phyloP scores from a whole-genome alignment of 495 filamentous ascomycete species.

The Daldinia grandis region DNA sequence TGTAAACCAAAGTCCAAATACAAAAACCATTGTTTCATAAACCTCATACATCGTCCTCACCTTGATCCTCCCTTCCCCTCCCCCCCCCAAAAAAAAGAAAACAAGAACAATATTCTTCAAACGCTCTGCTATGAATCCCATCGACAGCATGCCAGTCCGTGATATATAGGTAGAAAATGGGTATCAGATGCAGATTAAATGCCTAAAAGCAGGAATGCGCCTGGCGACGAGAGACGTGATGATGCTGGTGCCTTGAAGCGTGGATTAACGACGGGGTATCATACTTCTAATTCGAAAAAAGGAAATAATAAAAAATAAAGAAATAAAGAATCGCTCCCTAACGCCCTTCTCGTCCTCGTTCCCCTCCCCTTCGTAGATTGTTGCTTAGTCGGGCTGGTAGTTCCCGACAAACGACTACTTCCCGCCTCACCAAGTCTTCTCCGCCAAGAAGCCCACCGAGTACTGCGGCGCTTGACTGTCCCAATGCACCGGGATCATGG shows the following conservation, averaged over 20 bases:
- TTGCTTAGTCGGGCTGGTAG: background rate
- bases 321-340: constrained; percentile 1
- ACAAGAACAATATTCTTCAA: background rate
- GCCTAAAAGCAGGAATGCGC: constrained; percentile 41
- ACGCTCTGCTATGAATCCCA: background rate
- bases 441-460: constrained; percentile 56
- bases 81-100: too few relatives aligned
- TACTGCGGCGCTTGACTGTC: constrained; percentile 41
- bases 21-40: too few relatives aligned
- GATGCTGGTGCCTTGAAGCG: constrained; percentile 27
- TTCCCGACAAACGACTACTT: background rate
- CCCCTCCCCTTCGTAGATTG: background rate
- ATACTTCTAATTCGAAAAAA: constrained; percentile 11
- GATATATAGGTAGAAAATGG: constrained; percentile 29
- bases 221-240: constrained; percentile 1
- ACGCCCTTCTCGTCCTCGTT: constrained; percentile 5
- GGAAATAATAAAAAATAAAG: too few relatives aligned
- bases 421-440: constrained; percentile 33
- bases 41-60: too few relatives aligned
- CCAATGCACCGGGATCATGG: constrained; percentile 58
- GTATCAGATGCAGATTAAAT: constrained; percentile 41
- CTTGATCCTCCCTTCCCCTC: too few relatives aligned
- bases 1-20: background rate
- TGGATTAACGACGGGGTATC: constrained; percentile 30
- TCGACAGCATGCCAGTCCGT: constrained; percentile 7